phyloP scores from a whole-genome alignment of 768 basidiomycete species.

The Stropharia rugosoannulata region DNA sequence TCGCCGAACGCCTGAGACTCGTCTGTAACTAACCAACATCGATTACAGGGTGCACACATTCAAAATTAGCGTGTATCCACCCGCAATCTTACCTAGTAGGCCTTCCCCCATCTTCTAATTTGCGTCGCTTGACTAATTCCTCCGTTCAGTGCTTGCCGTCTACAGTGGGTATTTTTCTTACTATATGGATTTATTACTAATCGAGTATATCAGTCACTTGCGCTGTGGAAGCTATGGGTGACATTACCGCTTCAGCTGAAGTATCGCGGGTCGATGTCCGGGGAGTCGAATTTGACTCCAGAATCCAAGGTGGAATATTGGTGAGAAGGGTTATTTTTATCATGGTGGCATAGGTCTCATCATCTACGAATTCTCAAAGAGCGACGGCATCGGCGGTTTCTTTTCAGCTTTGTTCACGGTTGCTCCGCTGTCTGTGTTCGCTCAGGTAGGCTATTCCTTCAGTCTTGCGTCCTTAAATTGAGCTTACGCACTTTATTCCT shows the following conservation, averaged over 20 bases:
- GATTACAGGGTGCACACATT: conserved; percentile 65
- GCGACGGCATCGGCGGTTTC: conserved; percentile 77
- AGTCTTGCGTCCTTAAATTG: not conserved
- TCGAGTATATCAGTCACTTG: conserved; percentile 46
- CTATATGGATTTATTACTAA: not conserved
- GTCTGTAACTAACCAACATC: not conserved
- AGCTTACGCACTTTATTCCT: too few relatives aligned
- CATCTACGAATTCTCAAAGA: not conserved
- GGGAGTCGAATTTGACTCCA: conserved; percentile 72
- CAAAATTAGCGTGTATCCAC: conserved; percentile 72
- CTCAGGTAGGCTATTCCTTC: conserved; percentile 28
- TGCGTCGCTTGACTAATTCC: not conserved
- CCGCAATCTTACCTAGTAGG: conserved; percentile 48
- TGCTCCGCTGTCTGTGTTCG: conserved; percentile 75
- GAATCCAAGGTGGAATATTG: conserved; percentile 80
- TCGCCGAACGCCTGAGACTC: not conserved
- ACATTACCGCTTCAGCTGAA: conserved; percentile 79
- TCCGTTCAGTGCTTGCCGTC: conserved; percentile 2
- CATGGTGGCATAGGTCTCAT: not conserved
- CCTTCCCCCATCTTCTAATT: not conserved
- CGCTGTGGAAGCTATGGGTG: conserved; percentile 83
- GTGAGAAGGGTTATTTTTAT: conserved; percentile 15
- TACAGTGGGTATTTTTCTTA: not conserved
- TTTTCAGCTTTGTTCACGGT: conserved; percentile 78
- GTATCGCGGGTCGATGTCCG: conserved; percentile 69